A percentile compares a stretch with the other conserved stretches of the same genome.
These are phyloP conservation scores for Hymenoscyphus repandus DNA, from an alignment of 2,329 filamentous ascomycete species.

Conservation along the genomic window DNA sequence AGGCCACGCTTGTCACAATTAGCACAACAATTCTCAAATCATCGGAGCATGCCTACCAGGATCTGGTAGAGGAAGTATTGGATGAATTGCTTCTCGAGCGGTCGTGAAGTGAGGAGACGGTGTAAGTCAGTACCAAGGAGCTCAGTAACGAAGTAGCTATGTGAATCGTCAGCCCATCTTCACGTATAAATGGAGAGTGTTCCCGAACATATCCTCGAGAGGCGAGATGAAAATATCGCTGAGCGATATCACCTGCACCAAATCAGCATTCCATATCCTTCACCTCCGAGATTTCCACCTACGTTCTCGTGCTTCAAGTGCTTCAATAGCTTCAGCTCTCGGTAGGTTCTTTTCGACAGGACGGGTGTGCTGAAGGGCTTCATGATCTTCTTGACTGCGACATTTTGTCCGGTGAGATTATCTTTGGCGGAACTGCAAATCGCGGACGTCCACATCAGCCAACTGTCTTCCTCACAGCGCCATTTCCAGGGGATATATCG, in stretches of 20 bases:
- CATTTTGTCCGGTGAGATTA: slow-evolving; percentile 93
- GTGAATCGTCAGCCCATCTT: slow-evolving; percentile 11
- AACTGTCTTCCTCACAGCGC: not conserved
- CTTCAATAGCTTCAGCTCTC: slow-evolving; percentile 95
- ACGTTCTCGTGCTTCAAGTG: slow-evolving; percentile 96
- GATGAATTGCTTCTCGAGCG: slow-evolving; percentile 98
- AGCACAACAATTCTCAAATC: slow-evolving; percentile 7
- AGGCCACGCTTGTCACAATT: slow-evolving; percentile 66
- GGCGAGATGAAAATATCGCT: slow-evolving; percentile 99
- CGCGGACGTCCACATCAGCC: slow-evolving; percentile 13
- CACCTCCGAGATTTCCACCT: slow-evolving; percentile 15
- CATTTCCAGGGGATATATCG: not conserved
- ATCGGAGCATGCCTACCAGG: slow-evolving; percentile 56
- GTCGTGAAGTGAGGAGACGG: slow-evolving; percentile 87
- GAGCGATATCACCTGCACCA: slow-evolving; percentile 78
- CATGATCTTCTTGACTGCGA: slow-evolving; percentile 99
- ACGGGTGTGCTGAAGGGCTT: slow-evolving; percentile 99
- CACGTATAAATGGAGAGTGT: slow-evolving; percentile 17
- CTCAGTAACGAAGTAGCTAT: slow-evolving; percentile 95
- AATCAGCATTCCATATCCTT: slow-evolving; percentile 21
- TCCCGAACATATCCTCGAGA: slow-evolving; percentile 84
- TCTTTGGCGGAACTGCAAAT: slow-evolving; percentile 81
- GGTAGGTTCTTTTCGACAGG: slow-evolving; percentile 93
- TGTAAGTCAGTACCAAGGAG: slow-evolving; percentile 95
- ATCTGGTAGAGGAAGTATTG: slow-evolving; percentile 99